Evolutionary conservation across 768 basidiomycete species (phyloP), one percentile per base, ranked within the genome.

Genomic region (Rhodotorula paludigena): DNA sequence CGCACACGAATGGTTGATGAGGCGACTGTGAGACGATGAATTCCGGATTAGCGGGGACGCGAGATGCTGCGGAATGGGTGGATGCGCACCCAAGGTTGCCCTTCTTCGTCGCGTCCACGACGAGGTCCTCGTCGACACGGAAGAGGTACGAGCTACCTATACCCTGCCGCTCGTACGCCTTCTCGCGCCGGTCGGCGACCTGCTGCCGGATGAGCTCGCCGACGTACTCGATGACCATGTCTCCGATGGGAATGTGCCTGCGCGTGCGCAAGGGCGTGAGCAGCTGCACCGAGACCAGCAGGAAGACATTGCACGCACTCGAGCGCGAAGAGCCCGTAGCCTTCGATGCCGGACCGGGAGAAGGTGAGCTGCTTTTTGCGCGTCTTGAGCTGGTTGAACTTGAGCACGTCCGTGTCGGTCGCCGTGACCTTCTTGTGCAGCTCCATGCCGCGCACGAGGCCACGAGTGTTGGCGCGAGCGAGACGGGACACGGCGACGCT

Each of bases 151-250:
- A 93, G 78, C 91, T 93, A 23, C 96, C 96, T 69, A 99, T 99
- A 4, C 96, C 96, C 77, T 92, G 91, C 60, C 92, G 84, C 80
- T 97, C 91, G 77, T 99, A 99, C 73, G 87, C 85, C 82, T 96
- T 94, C 82, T 99, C 96, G 56, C 96, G 84, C 78, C 92, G 91
- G 74, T 98, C 96, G 35, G 96, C 96, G 23, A 76, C 74, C 32
- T 71, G 69, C 51, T 92, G 90, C 16, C 96, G 84, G 72, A 97
- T 92, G 70, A 97, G 84, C 82, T 99, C 96, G 28, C 96, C 96
- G 12, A 99, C 96, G 76, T 99, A 99, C 80, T 99, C 96, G 79
- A 98, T 97, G 38, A 99, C 94, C 92, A 99, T 97, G 80, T 99
- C 96, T 8, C 92, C 92, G 44, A 84, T 81, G 11, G 88, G 85